Conservation (phyloP, 2,329 filamentous ascomycete genomes). For the Cladosporium cucumerinum region DNA sequence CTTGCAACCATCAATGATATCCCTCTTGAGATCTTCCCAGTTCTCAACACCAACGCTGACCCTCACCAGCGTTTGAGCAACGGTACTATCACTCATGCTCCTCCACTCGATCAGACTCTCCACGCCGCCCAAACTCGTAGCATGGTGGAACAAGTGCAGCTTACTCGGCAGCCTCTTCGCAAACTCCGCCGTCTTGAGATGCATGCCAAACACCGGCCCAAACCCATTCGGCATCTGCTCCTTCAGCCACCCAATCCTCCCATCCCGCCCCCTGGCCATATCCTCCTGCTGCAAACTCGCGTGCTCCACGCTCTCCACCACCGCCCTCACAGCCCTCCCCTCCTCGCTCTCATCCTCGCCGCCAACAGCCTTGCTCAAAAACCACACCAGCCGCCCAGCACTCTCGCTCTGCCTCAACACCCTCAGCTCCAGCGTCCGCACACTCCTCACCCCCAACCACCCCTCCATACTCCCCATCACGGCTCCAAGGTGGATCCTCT, state of each 20-base stretch:
- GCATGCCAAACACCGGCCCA: constrained; percentile 81
- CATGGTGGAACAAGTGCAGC: constrained; percentile 83
- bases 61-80: constrained; percentile 70
- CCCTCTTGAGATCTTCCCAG: constrained; percentile 70
- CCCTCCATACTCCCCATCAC: constrained; percentile 88
- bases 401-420: constrained; percentile 73
- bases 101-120: constrained; percentile 98
- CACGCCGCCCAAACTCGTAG: constrained; percentile 88
- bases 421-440: constrained; percentile 81
- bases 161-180: constrained; percentile 73
- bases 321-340: constrained; percentile 46
- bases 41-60: constrained; percentile 85
- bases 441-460: constrained; percentile 83
- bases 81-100: constrained; percentile 73
- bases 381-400: constrained; percentile 66
- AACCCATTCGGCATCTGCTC: constrained; percentile 90
- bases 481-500: constrained; percentile 73
- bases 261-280: constrained; percentile 35
- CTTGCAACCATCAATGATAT: constrained; percentile 30
- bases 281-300: constrained; percentile 73
- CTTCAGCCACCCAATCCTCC: constrained; percentile 59
- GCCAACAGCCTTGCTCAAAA: constrained; percentile 56
- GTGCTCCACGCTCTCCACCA: constrained; percentile 65
- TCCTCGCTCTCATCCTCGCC: constrained; percentile 39
- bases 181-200: constrained; percentile 56